Evolutionary conservation across 2,329 filamentous ascomycete species (phyloP), one percentile per base, ranked within the genome.

Genomic region (Fonsecaea erecta): DNA sequence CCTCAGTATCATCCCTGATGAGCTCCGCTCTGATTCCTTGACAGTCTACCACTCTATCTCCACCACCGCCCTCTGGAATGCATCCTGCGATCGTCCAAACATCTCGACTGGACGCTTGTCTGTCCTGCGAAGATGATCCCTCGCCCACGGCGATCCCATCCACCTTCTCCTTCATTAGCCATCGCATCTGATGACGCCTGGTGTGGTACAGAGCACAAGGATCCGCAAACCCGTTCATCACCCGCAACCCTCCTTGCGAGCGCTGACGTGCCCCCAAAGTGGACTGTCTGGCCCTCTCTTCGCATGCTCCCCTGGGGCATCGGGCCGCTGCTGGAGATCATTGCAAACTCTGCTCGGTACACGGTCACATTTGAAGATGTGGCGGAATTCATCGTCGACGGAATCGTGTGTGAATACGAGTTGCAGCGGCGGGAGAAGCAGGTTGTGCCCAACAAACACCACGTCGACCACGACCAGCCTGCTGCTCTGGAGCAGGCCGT

Each of bases 291-390:
- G 34, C 54, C 54, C 3, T 43, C 8, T 24, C 37, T 57, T 11
- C 32, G 54, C 14, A 18, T 14, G 18, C 11, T 57, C 14, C 34
- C 54, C 7, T 46, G 54, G 34, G 18, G 54, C 24, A 57, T 57
- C 54, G 54, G 54, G 12, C 54, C 54, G 18, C 16, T 57, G 54
- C 54, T 57, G 54, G 54, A 57, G 32, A 57, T 57, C 32, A n/a
- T 57, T 43, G 54, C 35, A 18, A 57, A 57, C 54, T 57, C 34
- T 1, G 9, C 54, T 24, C 54, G 34, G 37, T 57, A 57, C 21
- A 37, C 54, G 18, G 30, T 57, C 18, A 57, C 32, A 0, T 57
- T 57, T 5, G 54, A 57, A 35, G 21, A 37, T 28, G 54, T 57
- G 37, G 18, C 21, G 24, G 54, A 57, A n/a, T 57, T 43, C 9